Conservation (phyloP, 352 stramenopile genomes). For the Phytopythium cucurbitacearum region DNA sequence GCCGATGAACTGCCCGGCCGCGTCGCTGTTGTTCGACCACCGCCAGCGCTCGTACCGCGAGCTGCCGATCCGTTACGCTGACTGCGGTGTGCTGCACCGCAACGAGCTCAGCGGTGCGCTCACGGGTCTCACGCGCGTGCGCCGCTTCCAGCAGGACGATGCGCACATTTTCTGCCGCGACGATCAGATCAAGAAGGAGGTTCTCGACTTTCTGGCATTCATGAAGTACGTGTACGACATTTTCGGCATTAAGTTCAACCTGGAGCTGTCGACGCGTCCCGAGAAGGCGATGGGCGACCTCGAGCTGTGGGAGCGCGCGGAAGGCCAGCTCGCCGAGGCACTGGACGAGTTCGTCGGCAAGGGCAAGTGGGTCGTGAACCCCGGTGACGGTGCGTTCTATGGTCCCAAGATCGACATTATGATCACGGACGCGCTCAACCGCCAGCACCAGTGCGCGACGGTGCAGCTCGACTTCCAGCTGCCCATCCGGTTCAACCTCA, state of each 20-base stretch:
- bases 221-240: slow-evolving; percentile 98
- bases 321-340: slow-evolving; percentile 79
- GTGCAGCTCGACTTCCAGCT: slow-evolving; percentile 99
- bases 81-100: slow-evolving; percentile 97
- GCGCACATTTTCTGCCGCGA: slow-evolving; percentile 97
- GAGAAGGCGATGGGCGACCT: slow-evolving; percentile 95
- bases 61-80: slow-evolving; percentile 95
- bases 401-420: slow-evolving; percentile 99
- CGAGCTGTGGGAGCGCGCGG: slow-evolving; percentile 89
- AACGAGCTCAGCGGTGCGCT: slow-evolving; percentile 96
- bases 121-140: slow-evolving; percentile 96
- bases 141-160: slow-evolving; percentile 98
- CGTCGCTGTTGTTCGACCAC: slow-evolving; percentile 97
- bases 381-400: slow-evolving; percentile 98
- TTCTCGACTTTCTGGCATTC: slow-evolving; percentile 92
- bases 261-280: slow-evolving; percentile 96
- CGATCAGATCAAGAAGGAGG: slow-evolving; percentile 90
- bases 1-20: slow-evolving; percentile 99
- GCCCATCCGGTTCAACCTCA: slow-evolving; percentile 97
- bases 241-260: slow-evolving; percentile 97
- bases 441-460: slow-evolving; percentile 97
- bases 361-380: slow-evolving; percentile 96
- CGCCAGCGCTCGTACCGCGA: slow-evolving; percentile 94
- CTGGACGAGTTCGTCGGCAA: slow-evolving; percentile 94
- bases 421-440: slow-evolving; percentile 94